Percentiles rank a stretch among this genome's conserved stretches.
These are phyloP conservation scores for Cornus florida DNA, from an alignment of 148 eudicot species.

Conservation along the genomic window DNA sequence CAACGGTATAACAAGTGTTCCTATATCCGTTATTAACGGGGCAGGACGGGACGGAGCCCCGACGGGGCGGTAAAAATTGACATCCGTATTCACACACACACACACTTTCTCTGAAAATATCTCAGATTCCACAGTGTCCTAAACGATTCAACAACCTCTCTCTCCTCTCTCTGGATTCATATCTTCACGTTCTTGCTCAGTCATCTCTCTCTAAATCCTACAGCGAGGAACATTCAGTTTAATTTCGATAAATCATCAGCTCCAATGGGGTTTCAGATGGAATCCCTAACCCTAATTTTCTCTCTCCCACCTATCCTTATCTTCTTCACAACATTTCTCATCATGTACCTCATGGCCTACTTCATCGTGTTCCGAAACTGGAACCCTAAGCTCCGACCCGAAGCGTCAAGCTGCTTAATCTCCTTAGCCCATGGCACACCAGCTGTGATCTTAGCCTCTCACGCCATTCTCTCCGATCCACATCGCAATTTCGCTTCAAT, in stretches of 20 bases:
- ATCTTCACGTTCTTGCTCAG: neutral
- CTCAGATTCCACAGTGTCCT: no score
- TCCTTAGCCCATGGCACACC: constrained; percentile 76
- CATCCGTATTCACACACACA: no score
- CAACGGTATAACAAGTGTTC: no score
- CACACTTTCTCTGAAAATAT: no score
- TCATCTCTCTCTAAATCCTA: neutral
- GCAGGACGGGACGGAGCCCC: no score
- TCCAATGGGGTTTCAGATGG: constrained; percentile 16
- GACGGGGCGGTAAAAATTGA: no score
- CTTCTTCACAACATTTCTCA: constrained; percentile 48
- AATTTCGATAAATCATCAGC: neutral
- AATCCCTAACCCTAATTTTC: constrained; percentile 10
- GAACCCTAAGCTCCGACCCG: constrained; percentile 65
- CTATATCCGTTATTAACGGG: no score
- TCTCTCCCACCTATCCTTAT: constrained; percentile 25
- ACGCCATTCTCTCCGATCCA: constrained; percentile 34
- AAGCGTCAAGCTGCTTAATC: constrained; percentile 71
- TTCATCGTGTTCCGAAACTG: constrained; percentile 50
- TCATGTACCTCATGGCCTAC: constrained; percentile 49
- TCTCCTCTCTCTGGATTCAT: no score
- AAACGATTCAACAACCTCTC: no score
- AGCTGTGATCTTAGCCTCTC: constrained; percentile 53
- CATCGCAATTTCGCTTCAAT: constrained; percentile 35
- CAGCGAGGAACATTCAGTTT: neutral